Base-by-base conservation (phyloP, 176 grass and related monocot species). In the Oryza officinalis region DNA sequence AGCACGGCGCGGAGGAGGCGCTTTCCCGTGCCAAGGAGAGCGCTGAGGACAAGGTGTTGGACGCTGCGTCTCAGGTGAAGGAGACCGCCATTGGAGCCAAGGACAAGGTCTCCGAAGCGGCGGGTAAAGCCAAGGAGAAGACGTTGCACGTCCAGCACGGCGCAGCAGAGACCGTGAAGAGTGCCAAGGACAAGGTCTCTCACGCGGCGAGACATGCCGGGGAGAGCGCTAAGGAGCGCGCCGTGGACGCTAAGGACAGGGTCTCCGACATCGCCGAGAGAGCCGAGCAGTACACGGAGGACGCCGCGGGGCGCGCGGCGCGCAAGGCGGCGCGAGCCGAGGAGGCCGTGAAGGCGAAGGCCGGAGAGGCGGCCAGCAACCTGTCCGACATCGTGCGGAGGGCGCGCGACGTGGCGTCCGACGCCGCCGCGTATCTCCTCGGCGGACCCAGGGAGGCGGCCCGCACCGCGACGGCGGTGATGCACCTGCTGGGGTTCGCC, bases 401-500 rank as follows among this genome's bases (percentile, higher is more conserved):
- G 7, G 90, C 95, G 1, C 73, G 83, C 1, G 87, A 75, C 25
- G 86, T 93, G 87, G 92, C 80, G 5, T 77, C 67, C 38, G 92
- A 93, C 77, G 88, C 84, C 13, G 89, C 72, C 2, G 27, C 15
- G 2, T 92, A 92, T 32, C 27, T 88, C 8, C 27, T 88, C 4
- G 83, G 72, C 44, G 75, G 47, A 14, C 76, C 89, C 8, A 22
- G n/a, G 32, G 78, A 72, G 71, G 83, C 85, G 0, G 85, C 67
- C 18, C 87, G 83, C 80, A 71, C 85, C 0, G 69, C 76, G 18
- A 90, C 70, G 54, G 85, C 83, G 12, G 83, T 92, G 40, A 75
- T 86, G 20, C 96, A 95, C 59, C 76, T 95, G 5, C 76, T 95
- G 4, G 96, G 89, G 2, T 83, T 95, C 63, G 85, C 93, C 28